A percentile compares a stretch with the other conserved stretches of the same genome.
Conservation (phyloP, 2,329 filamentous ascomycete species). For the Teratosphaeria zuluensis region DNA sequence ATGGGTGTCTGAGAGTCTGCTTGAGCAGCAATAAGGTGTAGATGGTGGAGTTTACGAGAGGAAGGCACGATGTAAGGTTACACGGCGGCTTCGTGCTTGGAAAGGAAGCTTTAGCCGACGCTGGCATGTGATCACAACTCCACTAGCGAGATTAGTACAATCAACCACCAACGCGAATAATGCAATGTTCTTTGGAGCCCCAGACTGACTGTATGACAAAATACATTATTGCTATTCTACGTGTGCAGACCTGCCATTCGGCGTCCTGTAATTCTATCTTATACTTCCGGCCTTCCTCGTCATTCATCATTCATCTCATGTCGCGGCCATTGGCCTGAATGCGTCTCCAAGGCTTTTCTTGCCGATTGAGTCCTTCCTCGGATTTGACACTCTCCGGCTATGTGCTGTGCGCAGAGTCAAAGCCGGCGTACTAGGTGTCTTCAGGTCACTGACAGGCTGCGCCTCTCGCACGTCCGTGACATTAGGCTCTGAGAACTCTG, state of each 20-base stretch:
- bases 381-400: background rate
- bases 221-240: background rate
- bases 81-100: background rate
- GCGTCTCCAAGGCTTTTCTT: background rate
- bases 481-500: background rate
- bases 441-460: background rate
- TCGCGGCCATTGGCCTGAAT: background rate
- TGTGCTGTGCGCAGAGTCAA: background rate
- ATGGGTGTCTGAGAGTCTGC: no score
- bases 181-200: no score
- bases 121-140: background rate
- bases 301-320: background rate
- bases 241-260: background rate
- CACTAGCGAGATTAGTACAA: background rate
- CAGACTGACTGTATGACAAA: background rate
- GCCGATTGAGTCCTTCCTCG: background rate
- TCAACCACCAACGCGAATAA: no score
- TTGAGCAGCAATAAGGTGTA: background rate
- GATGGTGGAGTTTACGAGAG: background rate
- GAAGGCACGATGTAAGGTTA: background rate
- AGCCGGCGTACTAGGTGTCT: background rate
- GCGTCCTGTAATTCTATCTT: background rate
- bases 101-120: background rate
- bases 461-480: background rate
- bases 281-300: background rate